phyloP scores from a whole-genome alignment of 768 basidiomycete genomes.

The Tricholomella constricta region DNA sequence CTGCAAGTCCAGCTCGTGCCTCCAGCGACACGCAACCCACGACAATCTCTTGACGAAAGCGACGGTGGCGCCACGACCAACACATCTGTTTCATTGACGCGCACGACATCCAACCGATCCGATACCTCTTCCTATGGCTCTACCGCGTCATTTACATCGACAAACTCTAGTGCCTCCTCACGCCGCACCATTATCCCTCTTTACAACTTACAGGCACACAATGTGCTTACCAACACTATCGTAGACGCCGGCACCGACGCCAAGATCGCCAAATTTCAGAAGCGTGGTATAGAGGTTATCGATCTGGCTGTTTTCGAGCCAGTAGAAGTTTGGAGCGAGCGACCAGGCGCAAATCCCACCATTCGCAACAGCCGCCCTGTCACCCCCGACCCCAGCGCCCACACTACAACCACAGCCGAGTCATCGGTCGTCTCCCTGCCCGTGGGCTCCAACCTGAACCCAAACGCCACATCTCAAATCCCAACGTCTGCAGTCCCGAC shows the following conservation, averaged over 20 bases:
- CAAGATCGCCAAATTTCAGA: slow-evolving; percentile 77
- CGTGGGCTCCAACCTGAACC: slow-evolving; percentile 1
- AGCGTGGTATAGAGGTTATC: slow-evolving; percentile 74
- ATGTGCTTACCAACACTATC: slow-evolving; percentile 83
- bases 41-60: slow-evolving; percentile 47
- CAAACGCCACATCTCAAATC: slow-evolving; percentile 5
- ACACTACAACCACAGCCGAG: slow-evolving; percentile 14
- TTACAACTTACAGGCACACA: slow-evolving; percentile 87
- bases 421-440: slow-evolving; percentile 21
- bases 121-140: slow-evolving; percentile 46
- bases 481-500: not conserved
- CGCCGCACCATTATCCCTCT: slow-evolving; percentile 83
- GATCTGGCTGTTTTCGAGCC: slow-evolving; percentile 80
- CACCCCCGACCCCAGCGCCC: slow-evolving; percentile 17
- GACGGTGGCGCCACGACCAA: slow-evolving; percentile 16
- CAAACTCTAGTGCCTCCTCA: slow-evolving; percentile 43
- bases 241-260: slow-evolving; percentile 89
- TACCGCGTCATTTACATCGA: slow-evolving; percentile 41
- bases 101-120: slow-evolving; percentile 62
- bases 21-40: slow-evolving; percentile 50
- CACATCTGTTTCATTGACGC: slow-evolving; percentile 31
- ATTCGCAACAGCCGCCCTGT: slow-evolving; percentile 28
- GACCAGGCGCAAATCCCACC: slow-evolving; percentile 17
- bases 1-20: slow-evolving; percentile 37
- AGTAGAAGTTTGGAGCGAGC: slow-evolving; percentile 68